phyloP scores from a whole-genome alignment of 345 rosid species.

The Euphorbia peplus region DNA sequence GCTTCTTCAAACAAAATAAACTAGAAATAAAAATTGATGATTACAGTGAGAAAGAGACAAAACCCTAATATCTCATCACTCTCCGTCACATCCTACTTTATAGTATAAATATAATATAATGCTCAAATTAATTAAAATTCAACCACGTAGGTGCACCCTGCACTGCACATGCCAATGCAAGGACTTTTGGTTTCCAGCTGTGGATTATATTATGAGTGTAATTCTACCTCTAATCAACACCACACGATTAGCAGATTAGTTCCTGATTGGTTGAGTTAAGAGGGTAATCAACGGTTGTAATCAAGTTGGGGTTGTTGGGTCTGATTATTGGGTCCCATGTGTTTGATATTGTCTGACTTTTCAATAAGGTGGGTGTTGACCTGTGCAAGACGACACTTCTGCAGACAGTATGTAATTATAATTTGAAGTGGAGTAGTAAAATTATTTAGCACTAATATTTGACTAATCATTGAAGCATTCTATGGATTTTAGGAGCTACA shows the following conservation, averaged over 20 bases:
- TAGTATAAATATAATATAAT: not conserved
- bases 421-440: not conserved
- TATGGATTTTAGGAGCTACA: slow-evolving; percentile 22
- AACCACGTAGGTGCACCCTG: slow-evolving; percentile 27
- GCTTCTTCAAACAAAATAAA: slow-evolving; percentile 34
- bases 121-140: slow-evolving; percentile 11
- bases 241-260: not conserved
- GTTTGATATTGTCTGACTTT: slow-evolving; percentile 18
- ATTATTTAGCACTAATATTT: not conserved
- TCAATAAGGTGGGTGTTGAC: slow-evolving; percentile 43
- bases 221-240: slow-evolving; percentile 1
- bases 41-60: slow-evolving; percentile 17
- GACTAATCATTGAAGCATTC: slow-evolving; percentile 13
- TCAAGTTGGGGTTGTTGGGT: not conserved
- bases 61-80: slow-evolving; percentile 16
- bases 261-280: not conserved
- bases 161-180: slow-evolving; percentile 6
- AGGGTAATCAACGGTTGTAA: slow-evolving; percentile 3
- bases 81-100: slow-evolving; percentile 12
- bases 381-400: not conserved
- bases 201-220: not conserved
- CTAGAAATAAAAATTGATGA: slow-evolving; percentile 5
- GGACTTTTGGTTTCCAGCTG: slow-evolving; percentile 31
- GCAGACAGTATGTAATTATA: not conserved
- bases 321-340: slow-evolving; percentile 21